A percentile compares a stretch with the other conserved stretches of the same genome.
Evolutionary conservation across 2,329 filamentous ascomycete genomes (phyloP).

Genomic region (Ilyonectria mors-panacis): DNA sequence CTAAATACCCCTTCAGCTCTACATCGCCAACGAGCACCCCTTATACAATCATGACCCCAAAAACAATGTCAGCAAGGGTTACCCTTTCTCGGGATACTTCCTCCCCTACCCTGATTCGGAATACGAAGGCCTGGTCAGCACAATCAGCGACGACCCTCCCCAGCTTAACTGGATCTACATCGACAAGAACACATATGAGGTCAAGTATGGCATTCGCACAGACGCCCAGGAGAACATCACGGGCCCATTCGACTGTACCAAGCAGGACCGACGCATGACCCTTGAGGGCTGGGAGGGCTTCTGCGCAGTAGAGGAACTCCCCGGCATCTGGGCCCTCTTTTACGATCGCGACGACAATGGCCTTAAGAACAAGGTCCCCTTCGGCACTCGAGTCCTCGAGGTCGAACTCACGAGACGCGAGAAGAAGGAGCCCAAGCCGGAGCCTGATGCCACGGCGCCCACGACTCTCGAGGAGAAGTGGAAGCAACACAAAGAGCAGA

Average conservation of each 20-base stretch:
- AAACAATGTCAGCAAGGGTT: conserved; percentile 64
- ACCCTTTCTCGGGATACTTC: conserved; percentile 71
- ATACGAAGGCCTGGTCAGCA: conserved; percentile 63
- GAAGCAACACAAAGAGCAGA: conserved; percentile 48
- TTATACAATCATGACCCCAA: conserved; percentile 44
- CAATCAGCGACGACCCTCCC: conserved; percentile 64
- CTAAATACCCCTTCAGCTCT: conserved; percentile 40
- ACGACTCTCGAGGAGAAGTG: conserved; percentile 49
- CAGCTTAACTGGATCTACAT: conserved; percentile 67
- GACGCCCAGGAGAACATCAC: conserved; percentile 61
- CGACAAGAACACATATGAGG: conserved; percentile 60
- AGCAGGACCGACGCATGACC: conserved; percentile 65
- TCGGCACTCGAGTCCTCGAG: conserved; percentile 67
- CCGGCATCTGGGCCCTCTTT: conserved; percentile 62
- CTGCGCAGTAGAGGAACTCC: conserved; percentile 60
- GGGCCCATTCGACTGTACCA: conserved; percentile 66
- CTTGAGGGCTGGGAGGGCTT: conserved; percentile 67
- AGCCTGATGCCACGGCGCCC: conserved; percentile 34
- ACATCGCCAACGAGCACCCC: conserved; percentile 48
- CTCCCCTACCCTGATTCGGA: conserved; percentile 69
- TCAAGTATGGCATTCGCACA: conserved; percentile 62
- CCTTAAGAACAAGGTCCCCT: conserved; percentile 60
- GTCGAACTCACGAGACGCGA: conserved; percentile 69
- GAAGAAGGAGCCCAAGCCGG: conserved; percentile 51
- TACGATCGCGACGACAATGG: conserved; percentile 64